phyloP scores from a whole-genome alignment of 306 rosid species.

The Vicia faba region DNA sequence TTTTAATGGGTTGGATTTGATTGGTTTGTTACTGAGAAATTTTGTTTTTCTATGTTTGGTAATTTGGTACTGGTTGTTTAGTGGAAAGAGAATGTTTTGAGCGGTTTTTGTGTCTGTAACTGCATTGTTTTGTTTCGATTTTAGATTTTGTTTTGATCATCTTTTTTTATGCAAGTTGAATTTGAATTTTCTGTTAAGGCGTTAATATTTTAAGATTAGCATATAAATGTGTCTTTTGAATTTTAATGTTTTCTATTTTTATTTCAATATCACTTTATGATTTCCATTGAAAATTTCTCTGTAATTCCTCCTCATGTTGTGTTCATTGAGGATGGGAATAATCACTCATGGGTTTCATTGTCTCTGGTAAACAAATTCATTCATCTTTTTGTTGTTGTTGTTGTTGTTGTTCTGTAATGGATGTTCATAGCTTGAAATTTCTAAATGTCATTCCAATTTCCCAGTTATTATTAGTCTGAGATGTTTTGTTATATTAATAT shows the following conservation, averaged over 20 bases:
- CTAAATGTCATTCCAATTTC: neutral
- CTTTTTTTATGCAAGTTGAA: slow-evolving; percentile 1
- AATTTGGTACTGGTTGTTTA: slow-evolving; percentile 24
- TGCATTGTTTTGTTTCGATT: slow-evolving; percentile 2
- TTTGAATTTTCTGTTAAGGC: slow-evolving; percentile 7
- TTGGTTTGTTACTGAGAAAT: slow-evolving; percentile 40
- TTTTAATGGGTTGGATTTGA: slow-evolving; percentile 19
- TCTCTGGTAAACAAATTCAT: slow-evolving; percentile 44
- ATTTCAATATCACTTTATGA: slow-evolving; percentile 16
- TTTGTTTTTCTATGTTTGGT: slow-evolving; percentile 23
- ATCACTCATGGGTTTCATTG: slow-evolving; percentile 37
- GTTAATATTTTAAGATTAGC: neutral
- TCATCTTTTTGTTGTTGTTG: slow-evolving; percentile 9
- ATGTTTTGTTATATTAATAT: neutral
- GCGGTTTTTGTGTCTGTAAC: slow-evolving; percentile 38
- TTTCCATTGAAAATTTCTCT: slow-evolving; percentile 22
- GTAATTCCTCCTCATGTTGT: slow-evolving; percentile 33
- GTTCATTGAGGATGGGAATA: slow-evolving; percentile 28
- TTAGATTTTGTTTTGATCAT: slow-evolving; percentile 10
- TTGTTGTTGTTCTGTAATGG: neutral
- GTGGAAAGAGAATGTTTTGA: neutral
- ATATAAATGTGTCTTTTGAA: neutral
- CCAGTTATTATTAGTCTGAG: neutral
- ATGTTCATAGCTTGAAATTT: slow-evolving; percentile 20
- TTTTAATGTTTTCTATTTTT: slow-evolving; percentile 3